Evolutionary conservation across 2,329 filamentous ascomycete species (phyloP).

Genomic region (Scedosporium minutisporum): DNA sequence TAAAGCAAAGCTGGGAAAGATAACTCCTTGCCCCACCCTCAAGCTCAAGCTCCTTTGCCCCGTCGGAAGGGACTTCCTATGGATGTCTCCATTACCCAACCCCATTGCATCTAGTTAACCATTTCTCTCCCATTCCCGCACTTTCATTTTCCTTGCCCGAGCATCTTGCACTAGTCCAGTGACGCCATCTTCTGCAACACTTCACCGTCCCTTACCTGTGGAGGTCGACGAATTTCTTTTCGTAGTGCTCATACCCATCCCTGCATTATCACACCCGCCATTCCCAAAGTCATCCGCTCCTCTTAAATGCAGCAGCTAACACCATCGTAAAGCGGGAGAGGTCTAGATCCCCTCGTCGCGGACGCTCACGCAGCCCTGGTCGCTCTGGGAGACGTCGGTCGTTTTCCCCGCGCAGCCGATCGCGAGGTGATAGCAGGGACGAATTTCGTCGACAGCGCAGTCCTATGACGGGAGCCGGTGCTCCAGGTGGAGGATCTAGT

Average conservation of each 20-base stretch:
- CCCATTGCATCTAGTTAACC: too few relatives aligned
- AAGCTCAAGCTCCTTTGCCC: too few relatives aligned
- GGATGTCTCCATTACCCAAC: too few relatives aligned
- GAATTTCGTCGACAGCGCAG: slow-evolving; percentile 72
- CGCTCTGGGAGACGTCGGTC: slow-evolving; percentile 61
- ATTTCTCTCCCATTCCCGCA: neutral
- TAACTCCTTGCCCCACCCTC: too few relatives aligned
- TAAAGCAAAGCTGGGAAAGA: too few relatives aligned
- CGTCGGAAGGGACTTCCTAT: too few relatives aligned
- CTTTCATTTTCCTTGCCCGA: slow-evolving; percentile 7
- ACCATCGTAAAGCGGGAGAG: slow-evolving; percentile 60
- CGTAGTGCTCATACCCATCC: too few relatives aligned
- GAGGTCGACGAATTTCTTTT: too few relatives aligned
- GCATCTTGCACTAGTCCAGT: neutral
- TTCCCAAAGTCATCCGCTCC: neutral
- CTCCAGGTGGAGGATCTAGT: slow-evolving; percentile 60
- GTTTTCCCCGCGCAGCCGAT: slow-evolving; percentile 70
- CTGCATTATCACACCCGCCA: too few relatives aligned
- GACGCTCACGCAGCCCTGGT: slow-evolving; percentile 75
- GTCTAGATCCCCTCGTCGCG: slow-evolving; percentile 67
- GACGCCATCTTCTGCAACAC: too few relatives aligned
- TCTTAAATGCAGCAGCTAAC: neutral
- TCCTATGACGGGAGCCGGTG: slow-evolving; percentile 71
- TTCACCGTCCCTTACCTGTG: too few relatives aligned
- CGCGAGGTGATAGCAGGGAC: slow-evolving; percentile 56